These are phyloP conservation scores for Starmerella stigmatis DNA, from an alignment of 805 yeast species.

Conservation along the genomic window DNA sequence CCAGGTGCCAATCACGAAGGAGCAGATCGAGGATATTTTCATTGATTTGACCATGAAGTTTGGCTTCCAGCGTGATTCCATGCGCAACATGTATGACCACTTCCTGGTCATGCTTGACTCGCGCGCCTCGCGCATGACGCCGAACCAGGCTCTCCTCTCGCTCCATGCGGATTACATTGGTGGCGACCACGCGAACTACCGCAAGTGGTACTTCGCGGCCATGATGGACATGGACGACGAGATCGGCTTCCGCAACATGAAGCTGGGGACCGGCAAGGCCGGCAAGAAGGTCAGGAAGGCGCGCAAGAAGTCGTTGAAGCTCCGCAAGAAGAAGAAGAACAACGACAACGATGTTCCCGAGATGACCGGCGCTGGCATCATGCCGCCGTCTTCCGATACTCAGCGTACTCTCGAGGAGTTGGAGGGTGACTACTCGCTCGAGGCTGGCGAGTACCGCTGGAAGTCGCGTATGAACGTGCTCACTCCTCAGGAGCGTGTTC, in stretches of 20 bases:
- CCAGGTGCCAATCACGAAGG: constrained; percentile 62
- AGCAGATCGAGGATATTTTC: constrained; percentile 54
- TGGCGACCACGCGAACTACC: constrained; percentile 75
- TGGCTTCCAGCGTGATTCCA: constrained; percentile 77
- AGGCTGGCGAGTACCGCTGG: constrained; percentile 79
- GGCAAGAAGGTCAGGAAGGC: constrained; percentile 40
- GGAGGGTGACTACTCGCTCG: constrained; percentile 56
- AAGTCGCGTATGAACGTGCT: constrained; percentile 48
- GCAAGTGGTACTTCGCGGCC: constrained; percentile 88
- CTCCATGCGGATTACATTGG: constrained; percentile 89
- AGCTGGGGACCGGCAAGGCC: constrained; percentile 40
- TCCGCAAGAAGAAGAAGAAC: constrained; percentile 36
- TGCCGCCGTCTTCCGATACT: constrained; percentile 40
- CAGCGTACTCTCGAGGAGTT: constrained; percentile 53
- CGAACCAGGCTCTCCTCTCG: constrained; percentile 58
- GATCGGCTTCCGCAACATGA: constrained; percentile 47
- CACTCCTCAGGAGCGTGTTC: constrained; percentile 47
- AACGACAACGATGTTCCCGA: constrained; percentile 29
- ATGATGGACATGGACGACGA: constrained; percentile 67
- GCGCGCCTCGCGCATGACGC: constrained; percentile 67
- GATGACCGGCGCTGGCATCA: constrained; percentile 28
- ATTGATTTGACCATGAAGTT: constrained; percentile 48
- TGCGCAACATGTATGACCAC: constrained; percentile 70
- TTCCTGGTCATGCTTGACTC: constrained; percentile 76
- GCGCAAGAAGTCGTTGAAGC: constrained; percentile 33